Percentiles rank a stretch among this genome's conserved stretches.
Evolutionary conservation across 805 yeast genomes (phyloP).

Genomic region (Pichia scutulata): DNA sequence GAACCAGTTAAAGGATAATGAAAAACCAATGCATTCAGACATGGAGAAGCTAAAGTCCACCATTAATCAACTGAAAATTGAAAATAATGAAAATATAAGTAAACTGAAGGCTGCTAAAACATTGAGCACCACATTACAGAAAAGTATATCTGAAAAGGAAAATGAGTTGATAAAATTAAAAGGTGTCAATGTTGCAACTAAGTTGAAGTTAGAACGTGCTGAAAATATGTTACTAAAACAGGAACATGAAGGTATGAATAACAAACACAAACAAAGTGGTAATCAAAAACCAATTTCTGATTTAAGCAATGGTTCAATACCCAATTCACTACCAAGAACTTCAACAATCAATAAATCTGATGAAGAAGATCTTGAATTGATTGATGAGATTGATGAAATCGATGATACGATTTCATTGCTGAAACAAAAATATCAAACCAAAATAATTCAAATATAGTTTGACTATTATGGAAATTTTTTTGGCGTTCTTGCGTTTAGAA

Average conservation of each 20-base stretch:
- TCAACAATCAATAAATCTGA: not conserved
- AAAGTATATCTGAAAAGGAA: constrained; percentile 1
- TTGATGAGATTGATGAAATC: not conserved
- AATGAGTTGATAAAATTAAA: constrained; percentile 3
- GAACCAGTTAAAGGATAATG: not conserved
- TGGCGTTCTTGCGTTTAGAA: not conserved
- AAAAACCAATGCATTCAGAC: not conserved
- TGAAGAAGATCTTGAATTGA: not conserved
- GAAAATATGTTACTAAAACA: constrained; percentile 1
- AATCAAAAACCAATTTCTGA: not conserved
- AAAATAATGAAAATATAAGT: not conserved
- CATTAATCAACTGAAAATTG: not conserved
- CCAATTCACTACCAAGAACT: not conserved
- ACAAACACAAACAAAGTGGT: not conserved
- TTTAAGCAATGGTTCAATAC: not conserved
- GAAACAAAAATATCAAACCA: constrained; percentile 5
- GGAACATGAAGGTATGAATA: not conserved
- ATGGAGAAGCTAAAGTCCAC: not conserved
- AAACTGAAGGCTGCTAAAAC: constrained; percentile 2
- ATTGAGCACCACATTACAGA: not conserved
- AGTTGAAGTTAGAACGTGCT: constrained; percentile 7
- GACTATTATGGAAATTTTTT: not conserved
- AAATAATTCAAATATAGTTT: not conserved
- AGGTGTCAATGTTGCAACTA: constrained; percentile 1
- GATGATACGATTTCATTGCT: constrained; percentile 10